Evolutionary conservation across 257 asterid genomes (phyloP).

Genomic region (Craterostigma plantagineum): DNA sequence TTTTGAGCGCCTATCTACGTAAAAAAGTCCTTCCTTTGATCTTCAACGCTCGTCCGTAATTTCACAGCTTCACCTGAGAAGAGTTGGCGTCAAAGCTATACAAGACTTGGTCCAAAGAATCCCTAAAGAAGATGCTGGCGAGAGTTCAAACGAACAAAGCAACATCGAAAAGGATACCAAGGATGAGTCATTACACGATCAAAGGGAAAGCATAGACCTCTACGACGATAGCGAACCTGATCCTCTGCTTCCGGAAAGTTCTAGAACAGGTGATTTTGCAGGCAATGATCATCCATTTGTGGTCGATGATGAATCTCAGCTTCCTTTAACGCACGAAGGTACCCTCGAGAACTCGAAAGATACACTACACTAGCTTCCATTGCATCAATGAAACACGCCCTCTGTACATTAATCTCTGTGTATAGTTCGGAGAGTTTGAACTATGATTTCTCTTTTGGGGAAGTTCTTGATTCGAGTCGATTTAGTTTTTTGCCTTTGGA

Average conservation of each 20-base stretch:
- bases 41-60: too few relatives aligned
- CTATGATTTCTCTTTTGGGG: too few relatives aligned
- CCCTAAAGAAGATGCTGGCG: constrained; percentile 35
- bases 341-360: too few relatives aligned
- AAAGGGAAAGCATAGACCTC: constrained; percentile 17
- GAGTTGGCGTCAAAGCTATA: constrained; percentile 74
- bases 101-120: constrained; percentile 31
- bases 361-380: too few relatives aligned
- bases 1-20: not conserved
- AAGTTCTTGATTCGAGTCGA: too few relatives aligned
- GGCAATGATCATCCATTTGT: constrained; percentile 14
- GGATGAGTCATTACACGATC: constrained; percentile 29
- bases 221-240: constrained; percentile 18
- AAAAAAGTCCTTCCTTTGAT: not conserved
- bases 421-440: too few relatives aligned
- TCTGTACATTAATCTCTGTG: too few relatives aligned
- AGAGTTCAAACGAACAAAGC: constrained; percentile 50
- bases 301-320: constrained; percentile 2
- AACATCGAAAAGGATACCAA: constrained; percentile 19
- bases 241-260: constrained; percentile 35
- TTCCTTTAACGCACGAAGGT: not conserved
- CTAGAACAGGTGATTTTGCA: constrained; percentile 26
- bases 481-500: too few relatives aligned
- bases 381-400: too few relatives aligned
- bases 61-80: constrained; percentile 69